Evolutionary conservation across 805 yeast genomes (phyloP).

Genomic region (Clavispora asparagi): DNA sequence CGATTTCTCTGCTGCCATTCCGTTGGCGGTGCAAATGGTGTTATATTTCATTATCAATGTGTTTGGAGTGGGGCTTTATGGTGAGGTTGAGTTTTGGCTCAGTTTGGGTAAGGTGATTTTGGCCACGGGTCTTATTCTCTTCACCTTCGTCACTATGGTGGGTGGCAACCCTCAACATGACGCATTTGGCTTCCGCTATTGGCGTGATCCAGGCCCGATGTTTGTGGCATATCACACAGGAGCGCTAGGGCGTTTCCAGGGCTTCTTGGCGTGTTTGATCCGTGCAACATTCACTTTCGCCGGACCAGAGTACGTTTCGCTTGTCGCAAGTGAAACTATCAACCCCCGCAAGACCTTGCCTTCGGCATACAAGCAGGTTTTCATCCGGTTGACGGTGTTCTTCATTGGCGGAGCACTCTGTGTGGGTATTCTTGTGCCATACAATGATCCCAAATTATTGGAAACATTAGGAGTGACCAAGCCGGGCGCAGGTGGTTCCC

Average conservation of each 20-base stretch:
- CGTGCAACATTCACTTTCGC: constrained; percentile 77
- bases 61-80: constrained; percentile 45
- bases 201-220: constrained; percentile 17
- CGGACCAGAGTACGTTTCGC: constrained; percentile 82
- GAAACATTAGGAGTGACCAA: constrained; percentile 50
- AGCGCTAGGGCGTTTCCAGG: constrained; percentile 59
- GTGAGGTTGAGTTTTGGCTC: constrained; percentile 51
- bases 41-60: constrained; percentile 50
- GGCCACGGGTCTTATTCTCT: constrained; percentile 15
- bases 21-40: constrained; percentile 60
- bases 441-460: constrained; percentile 54
- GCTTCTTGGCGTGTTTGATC: constrained; percentile 62
- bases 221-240: constrained; percentile 35
- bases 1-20: constrained; percentile 67
- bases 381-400: constrained; percentile 60
- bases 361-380: constrained; percentile 72
- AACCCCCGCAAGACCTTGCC: constrained; percentile 71
- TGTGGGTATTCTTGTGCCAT: constrained; percentile 72
- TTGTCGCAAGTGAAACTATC: constrained; percentile 79
- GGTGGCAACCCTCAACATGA: constrained; percentile 18
- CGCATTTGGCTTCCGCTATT: constrained; percentile 17
- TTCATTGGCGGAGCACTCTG: constrained; percentile 72
- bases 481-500: constrained; percentile 80
- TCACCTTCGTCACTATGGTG: constrained; percentile 17
- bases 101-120: constrained; percentile 33